Evolutionary conservation across 2,329 filamentous ascomycete genomes (phyloP).

Genomic region (Leptographium galeiforme): DNA sequence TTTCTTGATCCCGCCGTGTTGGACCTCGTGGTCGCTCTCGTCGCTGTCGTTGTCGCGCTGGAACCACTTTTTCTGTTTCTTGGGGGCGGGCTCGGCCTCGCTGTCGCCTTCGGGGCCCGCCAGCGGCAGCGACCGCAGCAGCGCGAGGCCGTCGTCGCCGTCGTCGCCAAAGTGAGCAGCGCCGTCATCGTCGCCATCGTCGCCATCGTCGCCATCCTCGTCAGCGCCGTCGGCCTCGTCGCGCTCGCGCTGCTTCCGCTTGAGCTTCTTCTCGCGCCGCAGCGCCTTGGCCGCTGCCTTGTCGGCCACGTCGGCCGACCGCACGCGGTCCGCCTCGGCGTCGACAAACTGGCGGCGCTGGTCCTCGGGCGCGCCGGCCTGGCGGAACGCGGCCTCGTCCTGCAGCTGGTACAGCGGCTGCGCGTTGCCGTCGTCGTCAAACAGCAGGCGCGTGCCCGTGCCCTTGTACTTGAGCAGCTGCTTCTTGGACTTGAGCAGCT

Average conservation of each 20-base stretch:
- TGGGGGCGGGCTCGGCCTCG: constrained; percentile 31
- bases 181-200: constrained; percentile 19
- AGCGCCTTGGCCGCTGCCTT: constrained; percentile 70
- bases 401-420: constrained; percentile 82
- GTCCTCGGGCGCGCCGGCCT: constrained; percentile 59
- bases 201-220: constrained; percentile 16
- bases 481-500: constrained; percentile 91
- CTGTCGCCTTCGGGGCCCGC: constrained; percentile 23
- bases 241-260: constrained; percentile 52
- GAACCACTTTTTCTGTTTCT: constrained; percentile 70
- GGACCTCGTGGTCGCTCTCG: not conserved
- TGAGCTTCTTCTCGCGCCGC: constrained; percentile 61
- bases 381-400: constrained; percentile 66
- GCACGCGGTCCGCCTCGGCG: constrained; percentile 57
- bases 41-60: constrained; percentile 32
- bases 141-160: constrained; percentile 40
- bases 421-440: constrained; percentile 80
- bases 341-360: constrained; percentile 70
- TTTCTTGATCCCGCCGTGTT: constrained; percentile 25
- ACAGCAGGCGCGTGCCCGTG: constrained; percentile 72
- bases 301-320: constrained; percentile 65
- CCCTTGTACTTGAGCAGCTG: constrained; percentile 84
- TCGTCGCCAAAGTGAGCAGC: constrained; percentile 22
- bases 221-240: constrained; percentile 17
- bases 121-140: constrained; percentile 44